phyloP scores from a whole-genome alignment of 2,329 filamentous ascomycete species.

The Diaporthe nobilis region DNA sequence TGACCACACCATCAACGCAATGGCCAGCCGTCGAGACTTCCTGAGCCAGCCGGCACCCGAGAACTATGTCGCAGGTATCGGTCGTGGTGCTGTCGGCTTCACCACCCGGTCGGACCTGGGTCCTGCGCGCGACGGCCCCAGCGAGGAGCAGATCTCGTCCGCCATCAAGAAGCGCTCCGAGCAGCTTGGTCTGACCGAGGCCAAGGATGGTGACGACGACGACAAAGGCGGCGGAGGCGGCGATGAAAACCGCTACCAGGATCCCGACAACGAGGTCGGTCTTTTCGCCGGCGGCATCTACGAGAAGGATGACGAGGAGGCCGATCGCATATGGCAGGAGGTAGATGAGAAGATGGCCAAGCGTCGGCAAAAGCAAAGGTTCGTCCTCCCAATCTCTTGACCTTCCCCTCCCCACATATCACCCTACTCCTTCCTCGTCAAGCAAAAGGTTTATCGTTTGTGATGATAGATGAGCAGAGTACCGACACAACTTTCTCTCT shows the following conservation, averaged over 20 bases:
- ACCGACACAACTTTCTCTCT: conserved; percentile 76
- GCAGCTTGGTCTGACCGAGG: conserved; percentile 74
- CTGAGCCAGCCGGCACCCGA: conserved; percentile 87
- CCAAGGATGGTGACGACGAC: conserved; percentile 75
- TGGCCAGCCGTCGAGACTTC: conserved; percentile 83
- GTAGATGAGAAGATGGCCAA: conserved; percentile 98
- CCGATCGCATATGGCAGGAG: conserved; percentile 94
- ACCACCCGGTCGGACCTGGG: conserved; percentile 97
- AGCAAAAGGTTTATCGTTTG: conserved; percentile 76
- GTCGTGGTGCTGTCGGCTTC: conserved; percentile 97
- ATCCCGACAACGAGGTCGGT: conserved; percentile 97
- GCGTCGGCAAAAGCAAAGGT: conserved; percentile 88
- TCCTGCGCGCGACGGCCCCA: conserved; percentile 93
- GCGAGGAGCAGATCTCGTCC: conserved; percentile 98
- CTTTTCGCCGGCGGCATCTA: conserved; percentile 96
- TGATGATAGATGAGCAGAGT: conserved; percentile 79
- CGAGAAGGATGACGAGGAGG: conserved; percentile 97
- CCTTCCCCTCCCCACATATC: conserved; percentile 48
- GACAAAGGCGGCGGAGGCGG: conserved; percentile 67
- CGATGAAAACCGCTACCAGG: conserved; percentile 84
- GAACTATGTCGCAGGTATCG: conserved; percentile 95
- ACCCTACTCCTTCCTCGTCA: conserved; percentile 44
- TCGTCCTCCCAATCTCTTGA: conserved; percentile 68
- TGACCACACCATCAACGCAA: conserved; percentile 46
- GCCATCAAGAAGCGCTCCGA: conserved; percentile 94